phyloP scores from a whole-genome alignment of 148 eudicot species.

The Spergularia marina region DNA sequence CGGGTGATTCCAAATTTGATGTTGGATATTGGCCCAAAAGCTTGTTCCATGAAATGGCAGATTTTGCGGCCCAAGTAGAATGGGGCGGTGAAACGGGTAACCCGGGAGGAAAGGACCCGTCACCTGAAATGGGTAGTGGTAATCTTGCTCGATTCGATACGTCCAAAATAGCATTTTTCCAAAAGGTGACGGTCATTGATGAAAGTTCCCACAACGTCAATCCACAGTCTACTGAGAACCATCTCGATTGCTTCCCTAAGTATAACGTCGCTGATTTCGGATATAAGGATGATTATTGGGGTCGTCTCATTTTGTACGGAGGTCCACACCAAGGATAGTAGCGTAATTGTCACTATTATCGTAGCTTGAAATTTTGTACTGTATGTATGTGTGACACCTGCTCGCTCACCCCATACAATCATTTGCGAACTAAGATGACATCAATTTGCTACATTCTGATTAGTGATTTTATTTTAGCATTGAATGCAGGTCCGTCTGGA shows the following conservation, averaged over 20 bases:
- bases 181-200: not conserved
- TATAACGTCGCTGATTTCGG: not conserved
- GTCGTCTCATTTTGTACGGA: constrained; percentile 6
- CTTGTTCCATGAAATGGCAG: not conserved
- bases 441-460: too few relatives aligned
- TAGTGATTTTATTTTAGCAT: too few relatives aligned
- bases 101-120: not conserved
- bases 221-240: not conserved
- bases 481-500: too few relatives aligned
- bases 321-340: not conserved
- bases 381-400: too few relatives aligned
- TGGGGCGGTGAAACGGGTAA: constrained; percentile 15
- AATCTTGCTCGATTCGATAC: not conserved
- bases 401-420: too few relatives aligned
- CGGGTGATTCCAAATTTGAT: not conserved
- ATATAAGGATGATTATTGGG: constrained; percentile 1
- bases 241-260: not conserved
- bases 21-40: constrained; percentile 13
- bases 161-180: not conserved
- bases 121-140: constrained; percentile 10
- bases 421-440: too few relatives aligned
- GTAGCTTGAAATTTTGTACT: too few relatives aligned
- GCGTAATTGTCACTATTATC: too few relatives aligned
- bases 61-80: constrained; percentile 10
- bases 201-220: not conserved